Evolutionary conservation across 805 yeast species (phyloP), one percentile per base, ranked within the genome.

Genomic region (Cyberlindnera americana): DNA sequence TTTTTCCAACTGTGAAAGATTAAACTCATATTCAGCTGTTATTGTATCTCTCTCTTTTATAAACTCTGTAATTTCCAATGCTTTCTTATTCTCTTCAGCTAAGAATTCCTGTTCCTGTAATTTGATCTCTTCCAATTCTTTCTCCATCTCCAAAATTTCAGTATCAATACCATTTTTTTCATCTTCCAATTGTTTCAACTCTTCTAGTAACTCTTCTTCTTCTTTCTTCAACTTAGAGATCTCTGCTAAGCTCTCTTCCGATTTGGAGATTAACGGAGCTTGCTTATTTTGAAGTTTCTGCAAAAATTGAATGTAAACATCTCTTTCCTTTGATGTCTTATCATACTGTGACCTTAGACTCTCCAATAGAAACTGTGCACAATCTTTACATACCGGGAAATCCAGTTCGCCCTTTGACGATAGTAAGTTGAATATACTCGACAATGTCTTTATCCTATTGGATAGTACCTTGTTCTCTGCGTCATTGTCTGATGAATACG

Each of bases 371-470:
- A 72, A 58, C 30, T 72, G 77, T 6, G 93, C 83, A 60, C 99
- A 93, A 31, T 90, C 97, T 18, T 72, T 71, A 52, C 98, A 91
- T 13, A 93, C 77, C 0, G 99, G 99, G 54, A 78, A 80, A 47
- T 87, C 95, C 13, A 91, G 72, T 44, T 82, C 88, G 37, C 82
- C 81, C 45, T 83, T 81, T 5, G 75, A 68, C 0, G 93, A 81
- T 6, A 91, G 61, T 2, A 84, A 69, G 46, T 83, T 81, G 57
- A 87, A 89, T 2, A 91, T 73, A 27, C 75, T 76, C 3, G 77
- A 77, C 24, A 88, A 58, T 0, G 78, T 69, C 33, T 72, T 70
- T 17, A 78, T 60, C 31, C 79, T 62, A 5, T 66, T 62, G 0
- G 83, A 73, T 3, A 78, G 64, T 0, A 71, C 64, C 37, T 51